These are phyloP conservation scores for Paecilomyces fulvus DNA, from an alignment of 2,329 filamentous ascomycete genomes.

Conservation along the genomic window DNA sequence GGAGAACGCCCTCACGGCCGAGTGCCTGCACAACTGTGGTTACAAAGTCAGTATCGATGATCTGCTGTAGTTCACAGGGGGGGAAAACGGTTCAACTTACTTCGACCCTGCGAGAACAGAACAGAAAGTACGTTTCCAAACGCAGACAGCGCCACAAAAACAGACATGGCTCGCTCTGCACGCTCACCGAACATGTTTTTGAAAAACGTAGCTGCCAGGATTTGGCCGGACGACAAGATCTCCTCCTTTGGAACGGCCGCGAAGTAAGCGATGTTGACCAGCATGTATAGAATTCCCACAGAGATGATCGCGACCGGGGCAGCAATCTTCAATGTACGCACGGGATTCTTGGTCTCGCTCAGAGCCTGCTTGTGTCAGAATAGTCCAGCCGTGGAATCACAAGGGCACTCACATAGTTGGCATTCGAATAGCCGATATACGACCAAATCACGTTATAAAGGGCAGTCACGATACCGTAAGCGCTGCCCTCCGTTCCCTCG, in stretches of 20 bases:
- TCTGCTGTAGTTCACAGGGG: background rate
- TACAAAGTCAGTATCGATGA: background rate
- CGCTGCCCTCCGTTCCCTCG: slow-evolving; percentile 27
- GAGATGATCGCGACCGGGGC: slow-evolving; percentile 47
- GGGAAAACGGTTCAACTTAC: slow-evolving; percentile 13
- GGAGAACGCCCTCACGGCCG: slow-evolving; percentile 61
- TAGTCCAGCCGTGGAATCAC: background rate
- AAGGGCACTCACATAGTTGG: slow-evolving; percentile 46
- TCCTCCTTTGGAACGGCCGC: slow-evolving; percentile 50
- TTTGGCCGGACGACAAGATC: slow-evolving; percentile 45
- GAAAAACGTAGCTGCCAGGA: slow-evolving; percentile 52
- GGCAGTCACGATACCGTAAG: slow-evolving; percentile 48
- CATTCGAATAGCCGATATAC: slow-evolving; percentile 53
- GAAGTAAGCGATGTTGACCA: slow-evolving; percentile 53
- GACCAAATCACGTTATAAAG: slow-evolving; percentile 55
- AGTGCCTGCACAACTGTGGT: slow-evolving; percentile 44
- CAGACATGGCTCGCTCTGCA: slow-evolving; percentile 50
- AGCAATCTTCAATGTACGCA: slow-evolving; percentile 50
- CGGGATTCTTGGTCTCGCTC: slow-evolving; percentile 49
- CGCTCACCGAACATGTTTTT: slow-evolving; percentile 50
- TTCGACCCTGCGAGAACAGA: slow-evolving; percentile 40
- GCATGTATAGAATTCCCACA: slow-evolving; percentile 48
- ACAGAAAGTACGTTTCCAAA: slow-evolving; percentile 56
- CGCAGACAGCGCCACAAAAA: slow-evolving; percentile 51
- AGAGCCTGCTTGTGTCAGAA: slow-evolving; percentile 29